Percentiles rank a stretch among this genome's conserved stretches.
Conservation (phyloP, 306 rosid species). For the Quercus cerris region DNA sequence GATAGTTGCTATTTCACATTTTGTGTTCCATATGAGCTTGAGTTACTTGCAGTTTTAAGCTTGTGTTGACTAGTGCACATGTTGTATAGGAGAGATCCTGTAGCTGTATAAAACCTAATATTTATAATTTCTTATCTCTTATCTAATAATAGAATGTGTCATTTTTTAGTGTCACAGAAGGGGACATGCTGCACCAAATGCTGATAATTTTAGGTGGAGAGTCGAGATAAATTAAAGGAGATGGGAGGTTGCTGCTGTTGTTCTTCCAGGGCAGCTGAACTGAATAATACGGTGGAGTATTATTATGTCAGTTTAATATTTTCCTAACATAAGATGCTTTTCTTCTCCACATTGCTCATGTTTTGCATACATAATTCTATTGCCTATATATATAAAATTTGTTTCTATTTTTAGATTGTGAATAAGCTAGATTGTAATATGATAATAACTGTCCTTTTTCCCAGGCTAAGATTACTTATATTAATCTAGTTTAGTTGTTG, state of each 20-base stretch:
- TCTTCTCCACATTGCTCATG: too few species aligned
- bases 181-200: slow-evolving; percentile 39
- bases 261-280: slow-evolving; percentile 52
- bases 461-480: neutral
- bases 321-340: slow-evolving; percentile 1
- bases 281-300: slow-evolving; percentile 47
- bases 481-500: neutral
- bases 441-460: neutral
- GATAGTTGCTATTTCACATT: neutral
- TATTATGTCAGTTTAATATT: slow-evolving; percentile 52
- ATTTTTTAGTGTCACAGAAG: slow-evolving; percentile 28
- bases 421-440: neutral
- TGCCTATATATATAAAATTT: neutral
- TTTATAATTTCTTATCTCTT: neutral
- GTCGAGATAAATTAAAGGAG: slow-evolving; percentile 35
- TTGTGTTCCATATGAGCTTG: neutral
- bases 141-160: slow-evolving; percentile 18
- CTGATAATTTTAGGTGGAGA: slow-evolving; percentile 22
- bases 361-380: neutral
- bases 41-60: neutral
- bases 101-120: neutral
- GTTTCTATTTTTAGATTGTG: too few species aligned
- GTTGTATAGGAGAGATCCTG: neutral
- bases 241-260: slow-evolving; percentile 98
- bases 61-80: neutral